Base-by-base conservation (phyloP, 2,329 filamentous ascomycete genomes). In the Lachnellula cervina region DNA sequence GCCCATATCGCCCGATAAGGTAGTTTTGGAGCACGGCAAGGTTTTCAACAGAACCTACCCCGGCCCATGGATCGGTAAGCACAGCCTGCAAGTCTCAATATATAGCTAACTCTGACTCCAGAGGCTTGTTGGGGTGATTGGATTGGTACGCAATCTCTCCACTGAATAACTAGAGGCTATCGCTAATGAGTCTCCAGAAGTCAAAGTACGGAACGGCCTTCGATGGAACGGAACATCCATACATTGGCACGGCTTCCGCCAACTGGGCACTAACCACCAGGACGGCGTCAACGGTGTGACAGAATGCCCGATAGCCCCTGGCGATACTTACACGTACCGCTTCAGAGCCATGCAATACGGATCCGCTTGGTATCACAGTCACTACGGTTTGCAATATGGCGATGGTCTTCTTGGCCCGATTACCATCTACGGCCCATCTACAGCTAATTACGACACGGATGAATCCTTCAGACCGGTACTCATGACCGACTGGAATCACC, bases 231-330 rank as follows among this genome's bases (percentile, higher is more conserved):
- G 76, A 21, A 79, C 76, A 4, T 68, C 72, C 6, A 70, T 79
- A 16, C 76, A 79, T 58, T 79, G 73, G 73, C 77, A 80, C 57
- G 77, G 77, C 23, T 60, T 79, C 13, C 64, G 73, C 11, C 73
- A 75, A 55, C 62, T 73, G 8, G 46, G 49, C 32, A 51, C 44
- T 42, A 17, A 23, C 3, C 14, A 54, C 5, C 46, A 49, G 44
- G 38, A 55, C 32, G 53, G 53, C 37, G 47, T 37, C 14, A 14
- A 17, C 16, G 53, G 53, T 32, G 51, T 55, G 6, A 55, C 53
- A 3, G 32, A 55, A 47, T 51, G 38, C 17, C 53, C 47, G 23
- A 55, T 51, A 13, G 34, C 47, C 42, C 53, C 38, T 9, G 35
- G 35, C 25, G 38, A 40, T 35, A 48, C 47, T 21, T 55, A 48